Conservation (phyloP, 257 asterid genomes). For the Solanum chaucha region DNA sequence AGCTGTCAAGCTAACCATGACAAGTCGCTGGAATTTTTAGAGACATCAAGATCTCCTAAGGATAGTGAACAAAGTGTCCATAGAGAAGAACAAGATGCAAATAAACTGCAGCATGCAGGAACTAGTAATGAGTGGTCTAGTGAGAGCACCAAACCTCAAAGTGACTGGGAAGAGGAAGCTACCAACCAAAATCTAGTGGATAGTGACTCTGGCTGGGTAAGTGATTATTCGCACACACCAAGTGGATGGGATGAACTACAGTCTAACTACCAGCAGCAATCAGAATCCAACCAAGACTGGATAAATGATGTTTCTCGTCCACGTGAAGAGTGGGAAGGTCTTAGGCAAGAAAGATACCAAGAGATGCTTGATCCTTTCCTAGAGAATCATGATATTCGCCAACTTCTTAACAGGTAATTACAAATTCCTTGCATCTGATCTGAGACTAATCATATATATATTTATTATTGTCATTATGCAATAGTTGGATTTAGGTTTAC, state of each 20-base stretch:
- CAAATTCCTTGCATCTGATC: neutral
- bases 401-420: conserved; percentile 61
- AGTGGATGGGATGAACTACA: conserved; percentile 50
- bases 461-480: neutral
- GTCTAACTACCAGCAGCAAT: conserved; percentile 26
- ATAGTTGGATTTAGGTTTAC: neutral
- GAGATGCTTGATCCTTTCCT: conserved; percentile 86
- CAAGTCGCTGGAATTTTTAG: neutral
- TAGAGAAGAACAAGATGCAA: conserved; percentile 8
- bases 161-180: conserved; percentile 11
- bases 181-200: conserved; percentile 21
- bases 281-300: conserved; percentile 46
- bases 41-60: neutral
- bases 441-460: neutral
- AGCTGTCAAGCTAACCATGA: conserved; percentile 9
- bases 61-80: neutral
- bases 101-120: conserved; percentile 10
- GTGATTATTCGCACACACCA: conserved; percentile 29
- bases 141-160: conserved; percentile 12
- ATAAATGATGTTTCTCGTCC: conserved; percentile 76
- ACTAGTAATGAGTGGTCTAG: conserved; percentile 6
- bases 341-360: conserved; percentile 77
- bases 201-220: conserved; percentile 31
- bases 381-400: conserved; percentile 60
- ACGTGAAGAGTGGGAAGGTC: conserved; percentile 80